Evolutionary conservation across 768 basidiomycete genomes (phyloP), one percentile per base, ranked within the genome.

Genomic region (Lactarius vividus): DNA sequence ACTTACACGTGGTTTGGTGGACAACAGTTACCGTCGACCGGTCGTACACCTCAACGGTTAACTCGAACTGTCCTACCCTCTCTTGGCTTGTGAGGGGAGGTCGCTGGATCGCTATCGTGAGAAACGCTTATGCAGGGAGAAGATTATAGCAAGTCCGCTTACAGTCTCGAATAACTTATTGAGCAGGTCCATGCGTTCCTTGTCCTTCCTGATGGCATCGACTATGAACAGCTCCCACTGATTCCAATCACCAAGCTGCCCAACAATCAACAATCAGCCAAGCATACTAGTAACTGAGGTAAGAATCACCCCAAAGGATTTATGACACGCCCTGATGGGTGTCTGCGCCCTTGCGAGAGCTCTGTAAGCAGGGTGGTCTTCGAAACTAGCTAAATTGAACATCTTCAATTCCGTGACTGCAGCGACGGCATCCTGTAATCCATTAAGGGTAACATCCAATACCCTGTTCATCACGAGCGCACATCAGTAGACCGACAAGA

Each of bases 321-420:
- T 28, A 39, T 61, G 61, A 40, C 58, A 65, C 20, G 13, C 13
- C 37, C 53, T 68, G 35, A 68, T 57, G 4, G 42, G 33, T 11
- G 23, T 3, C 42, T 65, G 31, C 5, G 64, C 64, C 6, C 9
- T 20, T 33, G 3, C 39, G 20, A 66, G 59, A n/a, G 55, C 33
- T 29, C 11, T 57, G 31, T 10, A 40, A 35, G 67, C 67, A 15
- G 42, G 1, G 33, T 65, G 63, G 10, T 55, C 46, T 42, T 68
- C 67, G 1, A 68, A 52, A 20, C 44, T 33, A 29, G 20, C 20
- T 10, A 39, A 39, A 57, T 65, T 57, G 23, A 65, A 61, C 31
- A 57, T 56, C 40, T 46, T 68, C 42, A 68, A 40, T 35, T 68
- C 63, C 11, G 67, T 65, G 42, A 68, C 64, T 1, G 67, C 64